These are phyloP conservation scores for Epichloe elymi DNA, from an alignment of 2,329 filamentous ascomycete species.

Conservation along the genomic window DNA sequence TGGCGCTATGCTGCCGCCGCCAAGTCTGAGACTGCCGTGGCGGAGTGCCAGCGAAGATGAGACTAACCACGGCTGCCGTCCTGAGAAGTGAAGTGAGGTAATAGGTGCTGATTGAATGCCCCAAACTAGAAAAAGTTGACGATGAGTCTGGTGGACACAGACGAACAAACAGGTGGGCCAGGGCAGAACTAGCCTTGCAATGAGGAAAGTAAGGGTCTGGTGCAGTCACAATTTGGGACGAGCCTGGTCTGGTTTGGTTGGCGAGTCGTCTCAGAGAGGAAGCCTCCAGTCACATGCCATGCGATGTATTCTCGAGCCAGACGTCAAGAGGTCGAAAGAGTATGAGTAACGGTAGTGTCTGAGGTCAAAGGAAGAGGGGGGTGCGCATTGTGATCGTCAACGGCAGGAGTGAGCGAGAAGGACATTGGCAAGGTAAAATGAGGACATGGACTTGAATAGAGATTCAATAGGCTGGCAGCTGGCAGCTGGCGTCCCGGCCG, in stretches of 20 bases:
- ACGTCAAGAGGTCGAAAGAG: neutral
- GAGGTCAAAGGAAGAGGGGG: neutral
- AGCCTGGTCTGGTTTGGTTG: too few relatives aligned
- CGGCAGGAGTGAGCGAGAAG: neutral
- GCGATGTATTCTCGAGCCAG: neutral
- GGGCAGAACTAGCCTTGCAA: too few relatives aligned
- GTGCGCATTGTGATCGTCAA: neutral
- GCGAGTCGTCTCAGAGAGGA: too few relatives aligned
- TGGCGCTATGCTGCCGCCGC: neutral
- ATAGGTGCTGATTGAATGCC: too few relatives aligned
- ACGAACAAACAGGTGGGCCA: too few relatives aligned
- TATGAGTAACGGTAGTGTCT: neutral
- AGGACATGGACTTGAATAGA: neutral
- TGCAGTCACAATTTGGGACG: too few relatives aligned
- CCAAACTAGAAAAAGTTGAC: too few relatives aligned
- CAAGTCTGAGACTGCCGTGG: neutral
- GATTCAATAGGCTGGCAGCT: neutral
- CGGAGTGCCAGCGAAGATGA: too few relatives aligned
- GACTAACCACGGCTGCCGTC: too few relatives aligned
- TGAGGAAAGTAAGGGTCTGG: too few relatives aligned
- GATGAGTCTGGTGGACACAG: too few relatives aligned
- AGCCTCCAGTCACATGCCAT: too few relatives aligned
- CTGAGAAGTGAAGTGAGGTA: neutral
- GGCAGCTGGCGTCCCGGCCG: neutral
- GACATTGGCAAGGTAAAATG: neutral